A percentile compares a stretch with the other conserved stretches of the same genome.
Evolutionary conservation across 78 protist genomes (phyloP).

Genomic region (Cavenderia fasciculata): DNA sequence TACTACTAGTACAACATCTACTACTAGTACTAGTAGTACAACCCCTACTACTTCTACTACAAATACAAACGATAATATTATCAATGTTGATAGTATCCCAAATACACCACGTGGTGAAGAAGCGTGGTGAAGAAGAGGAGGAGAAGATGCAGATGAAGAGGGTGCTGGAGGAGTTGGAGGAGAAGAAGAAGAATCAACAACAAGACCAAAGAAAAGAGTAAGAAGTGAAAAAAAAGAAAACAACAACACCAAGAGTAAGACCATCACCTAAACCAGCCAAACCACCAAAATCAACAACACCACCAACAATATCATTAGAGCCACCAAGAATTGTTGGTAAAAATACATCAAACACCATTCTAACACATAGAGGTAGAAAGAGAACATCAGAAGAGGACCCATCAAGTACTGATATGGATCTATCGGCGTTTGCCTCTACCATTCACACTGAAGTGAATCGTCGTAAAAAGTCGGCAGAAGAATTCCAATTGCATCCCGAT

Average conservation of each 20-base stretch:
- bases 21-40: background rate
- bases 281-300: background rate
- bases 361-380: slow-evolving; percentile 9
- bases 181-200: background rate
- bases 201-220: background rate
- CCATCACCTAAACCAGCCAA: background rate
- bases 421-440: too few relatives aligned
- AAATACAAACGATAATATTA: background rate
- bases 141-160: too few relatives aligned
- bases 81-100: too few relatives aligned
- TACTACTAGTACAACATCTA: background rate
- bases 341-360: background rate
- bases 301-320: background rate
- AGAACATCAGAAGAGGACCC: background rate
- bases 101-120: too few relatives aligned
- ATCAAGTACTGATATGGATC: background rate
- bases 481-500: slow-evolving; percentile 10
- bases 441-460: slow-evolving; percentile 22
- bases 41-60: background rate
- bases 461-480: background rate
- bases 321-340: background rate
- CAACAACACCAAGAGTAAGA: background rate
- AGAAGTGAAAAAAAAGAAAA: background rate
- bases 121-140: too few relatives aligned
- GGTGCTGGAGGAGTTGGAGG: too few relatives aligned